Base-by-base conservation (phyloP, 805 yeast genomes). In the Candida railenensis region DNA sequence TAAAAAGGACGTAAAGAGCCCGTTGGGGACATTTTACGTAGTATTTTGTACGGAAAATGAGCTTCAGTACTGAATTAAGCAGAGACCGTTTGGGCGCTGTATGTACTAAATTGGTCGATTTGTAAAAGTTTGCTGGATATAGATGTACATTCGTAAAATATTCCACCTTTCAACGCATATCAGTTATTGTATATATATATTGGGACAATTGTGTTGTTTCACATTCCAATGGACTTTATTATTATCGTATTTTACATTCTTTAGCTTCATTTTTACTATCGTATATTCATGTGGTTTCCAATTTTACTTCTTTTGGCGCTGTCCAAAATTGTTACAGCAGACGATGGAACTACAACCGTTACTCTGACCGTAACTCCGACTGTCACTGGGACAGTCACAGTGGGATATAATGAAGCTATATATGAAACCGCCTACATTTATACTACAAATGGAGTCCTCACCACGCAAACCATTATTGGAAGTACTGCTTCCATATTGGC, bases 301-400 rank as follows among this genome's bases (percentile, higher is more conserved):
- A 8, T n/a, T 33, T 33, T n/a, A 33, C 7, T 33, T 33, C 4
- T 33, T n/a, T 33, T 33, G 37, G 15, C 18, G 14, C 18, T 14
- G 15, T 28, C 51, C 28, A 47, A 47, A 14, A 40, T 47, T 22
- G 53, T 49, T 30, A 48, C 51, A 3, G 44, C 42, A n/a, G 51
- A 43, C 20, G 49, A 45, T 15, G 56, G 43, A 16, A 51, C 49
- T 7, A 58, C 63, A n/a, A 58, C 63, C 22, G 49, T 55, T 7
- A 64, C 69, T 30, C 45, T 51, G 15, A 64, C 69, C 19, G 62
- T 64, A 19, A 55, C 62, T 9, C 65, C 63, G 18, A 55, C 61
- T 11, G 63, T 61, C 8, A 66, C 74, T 1, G 53, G 52, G 18
- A 62, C 72, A 16, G 62, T 63, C 16, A 63, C 69, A 11, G 55